Base-by-base conservation (phyloP, 139 green algal species). In the Chlorella sp. region DNA sequence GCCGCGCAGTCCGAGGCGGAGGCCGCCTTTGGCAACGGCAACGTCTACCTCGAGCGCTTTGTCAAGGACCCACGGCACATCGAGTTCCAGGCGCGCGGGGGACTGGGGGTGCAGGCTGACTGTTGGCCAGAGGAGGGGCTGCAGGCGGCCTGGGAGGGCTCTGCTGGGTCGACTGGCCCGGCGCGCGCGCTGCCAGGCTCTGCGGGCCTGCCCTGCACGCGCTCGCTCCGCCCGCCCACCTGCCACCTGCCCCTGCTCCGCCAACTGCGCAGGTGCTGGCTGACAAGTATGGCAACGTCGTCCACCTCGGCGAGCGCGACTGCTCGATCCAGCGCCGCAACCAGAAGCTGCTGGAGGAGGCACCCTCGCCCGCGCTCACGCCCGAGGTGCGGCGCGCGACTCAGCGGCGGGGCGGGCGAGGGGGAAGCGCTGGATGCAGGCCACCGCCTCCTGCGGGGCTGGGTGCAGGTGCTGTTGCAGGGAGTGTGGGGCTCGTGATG, bases 311-410 rank as follows among this genome's bases (percentile, higher is more conserved):
- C 43, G 95, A 98, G 90, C 91, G 95, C 64, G 95, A 98, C 83
- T 98, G 95, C 92, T 94, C 83, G 67, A 97, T 98, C 73, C 95
- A 98, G 91, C 79, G 95, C 42, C 87, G 95, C 76, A 98, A 98
- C 90, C 95, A 98, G 90, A 98, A 98, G 92, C 89, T 98, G 50
- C 67, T 98, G 43, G 95, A 98, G 87, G 95, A 98, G 88, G 95
- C 90, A 19, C 95, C 95, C 31, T 93, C 82, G 35, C 95, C 94
- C 33, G 93, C 83, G 0, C 87, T 98, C 8, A 97, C 93, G 0
- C 88, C 91, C 40, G 93, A 97, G 81, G 91, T 94, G 50, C 0
- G 56, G 27, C 0, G 31, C 7, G 11, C 2, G 8, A 5, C 31
- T 43, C n/a, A 21, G 55, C 25, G 17, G 50, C 23, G 50, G 27